A percentile compares a stretch with the other conserved stretches of the same genome.
phyloP scores from a whole-genome alignment of 352 stramenopile genomes.

The Phytopythium cucurbitacearum region DNA sequence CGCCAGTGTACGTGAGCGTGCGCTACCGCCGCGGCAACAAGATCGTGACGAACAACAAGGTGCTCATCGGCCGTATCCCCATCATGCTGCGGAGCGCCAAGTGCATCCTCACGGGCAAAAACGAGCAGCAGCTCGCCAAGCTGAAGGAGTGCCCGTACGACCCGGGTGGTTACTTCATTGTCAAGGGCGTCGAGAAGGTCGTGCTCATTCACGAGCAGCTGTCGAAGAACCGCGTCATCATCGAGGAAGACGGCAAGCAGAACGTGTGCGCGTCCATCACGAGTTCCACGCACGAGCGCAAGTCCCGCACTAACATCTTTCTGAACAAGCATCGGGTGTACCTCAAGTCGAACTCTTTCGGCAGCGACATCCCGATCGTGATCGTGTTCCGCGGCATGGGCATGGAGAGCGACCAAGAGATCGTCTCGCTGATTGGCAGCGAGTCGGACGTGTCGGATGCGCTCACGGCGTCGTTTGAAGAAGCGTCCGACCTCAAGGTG shows the following conservation, averaged over 20 bases:
- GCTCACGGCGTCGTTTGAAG: slow-evolving; percentile 95
- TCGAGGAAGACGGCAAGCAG: slow-evolving; percentile 95
- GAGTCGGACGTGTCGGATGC: slow-evolving; percentile 94
- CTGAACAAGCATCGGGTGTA: slow-evolving; percentile 96
- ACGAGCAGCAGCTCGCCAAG: slow-evolving; percentile 91
- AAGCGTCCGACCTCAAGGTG: slow-evolving; percentile 93
- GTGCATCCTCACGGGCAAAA: slow-evolving; percentile 95
- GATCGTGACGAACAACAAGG: slow-evolving; percentile 98
- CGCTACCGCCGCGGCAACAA: slow-evolving; percentile 96
- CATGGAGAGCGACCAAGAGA: slow-evolving; percentile 97
- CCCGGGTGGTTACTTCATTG: slow-evolving; percentile 99
- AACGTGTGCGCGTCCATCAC: slow-evolving; percentile 95
- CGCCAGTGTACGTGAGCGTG: slow-evolving; percentile 99
- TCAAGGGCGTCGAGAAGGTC: slow-evolving; percentile 98
- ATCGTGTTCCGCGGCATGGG: slow-evolving; percentile 98
- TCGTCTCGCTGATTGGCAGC: slow-evolving; percentile 94
- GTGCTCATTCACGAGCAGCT: slow-evolving; percentile 99
- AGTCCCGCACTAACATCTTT: slow-evolving; percentile 96
- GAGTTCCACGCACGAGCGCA: slow-evolving; percentile 98
- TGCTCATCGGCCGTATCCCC: slow-evolving; percentile 94
- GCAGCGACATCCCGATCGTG: slow-evolving; percentile 97
- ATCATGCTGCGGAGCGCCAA: slow-evolving; percentile 98
- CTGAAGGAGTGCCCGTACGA: slow-evolving; percentile 99
- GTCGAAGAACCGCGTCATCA: slow-evolving; percentile 99
- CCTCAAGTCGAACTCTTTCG: slow-evolving; percentile 98